Percentiles rank a stretch among this genome's conserved stretches.
Conservation (phyloP, 768 basidiomycete genomes). For the Agrocybe chaxingu region DNA sequence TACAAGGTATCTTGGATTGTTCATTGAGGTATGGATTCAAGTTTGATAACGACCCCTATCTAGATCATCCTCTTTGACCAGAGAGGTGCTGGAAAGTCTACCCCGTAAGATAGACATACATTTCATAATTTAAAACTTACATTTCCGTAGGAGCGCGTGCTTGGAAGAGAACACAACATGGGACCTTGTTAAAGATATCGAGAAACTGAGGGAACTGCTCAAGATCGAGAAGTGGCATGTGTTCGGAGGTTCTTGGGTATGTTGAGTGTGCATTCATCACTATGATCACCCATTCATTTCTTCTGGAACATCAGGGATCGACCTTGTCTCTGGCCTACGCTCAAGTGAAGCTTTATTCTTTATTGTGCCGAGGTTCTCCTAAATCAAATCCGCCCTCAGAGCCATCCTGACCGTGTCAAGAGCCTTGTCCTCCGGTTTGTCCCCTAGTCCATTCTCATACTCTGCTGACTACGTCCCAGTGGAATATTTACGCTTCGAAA, state of each 20-base stretch:
- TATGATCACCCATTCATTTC: neutral
- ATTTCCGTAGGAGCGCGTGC: conserved; percentile 53
- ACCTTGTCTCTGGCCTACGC: conserved; percentile 86
- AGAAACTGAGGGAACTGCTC: conserved; percentile 74
- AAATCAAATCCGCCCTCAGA: conserved; percentile 30
- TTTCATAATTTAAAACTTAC: neutral
- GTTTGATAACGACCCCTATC: neutral
- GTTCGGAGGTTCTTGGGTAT: conserved; percentile 91
- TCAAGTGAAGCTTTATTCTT: conserved; percentile 43
- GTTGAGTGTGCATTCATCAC: conserved; percentile 10
- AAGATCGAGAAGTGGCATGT: conserved; percentile 87
- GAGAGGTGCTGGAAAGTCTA: conserved; percentile 84
- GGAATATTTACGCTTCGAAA: conserved; percentile 88
- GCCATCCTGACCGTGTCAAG: conserved; percentile 79
- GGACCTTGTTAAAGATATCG: conserved; percentile 90
- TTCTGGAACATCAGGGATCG: conserved; percentile 56
- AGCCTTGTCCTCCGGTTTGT: conserved; percentile 69
- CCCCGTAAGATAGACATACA: conserved; percentile 51
- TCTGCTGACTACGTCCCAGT: conserved; percentile 29
- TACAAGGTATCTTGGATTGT: conserved; percentile 56
- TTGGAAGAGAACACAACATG: conserved; percentile 90
- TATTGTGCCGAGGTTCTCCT: neutral
- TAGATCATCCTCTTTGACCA: conserved; percentile 90
- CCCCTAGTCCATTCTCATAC: neutral
- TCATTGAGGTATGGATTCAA: neutral